phyloP scores from a whole-genome alignment of 2,329 filamentous ascomycete species.

The Neobulgaria alba region DNA sequence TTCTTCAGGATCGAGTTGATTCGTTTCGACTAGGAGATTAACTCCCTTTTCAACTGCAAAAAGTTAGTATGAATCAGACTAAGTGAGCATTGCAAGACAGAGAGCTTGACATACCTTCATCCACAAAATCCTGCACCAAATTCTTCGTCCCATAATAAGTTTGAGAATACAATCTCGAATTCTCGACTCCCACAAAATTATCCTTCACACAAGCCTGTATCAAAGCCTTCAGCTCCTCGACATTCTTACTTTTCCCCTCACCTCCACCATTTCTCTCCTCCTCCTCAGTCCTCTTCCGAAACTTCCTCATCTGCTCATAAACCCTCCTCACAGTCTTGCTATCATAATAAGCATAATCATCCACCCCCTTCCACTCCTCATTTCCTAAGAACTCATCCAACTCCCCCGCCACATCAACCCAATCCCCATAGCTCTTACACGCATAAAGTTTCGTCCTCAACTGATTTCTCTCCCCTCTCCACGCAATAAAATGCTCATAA shows the following conservation, averaged over 20 bases:
- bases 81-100: not conserved
- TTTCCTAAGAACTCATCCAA: slow-evolving; percentile 78
- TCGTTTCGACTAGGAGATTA: slow-evolving; percentile 58
- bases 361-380: slow-evolving; percentile 68
- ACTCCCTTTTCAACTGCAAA: slow-evolving; percentile 54
- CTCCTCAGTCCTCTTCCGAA: slow-evolving; percentile 43
- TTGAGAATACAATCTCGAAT: slow-evolving; percentile 88
- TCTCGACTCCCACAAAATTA: slow-evolving; percentile 94
- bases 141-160: slow-evolving; percentile 98
- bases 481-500: slow-evolving; percentile 87
- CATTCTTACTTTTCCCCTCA: slow-evolving; percentile 36
- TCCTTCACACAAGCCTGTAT: slow-evolving; percentile 92
- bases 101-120: slow-evolving; percentile 54
- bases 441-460: slow-evolving; percentile 63
- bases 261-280: slow-evolving; percentile 42
- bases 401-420: slow-evolving; percentile 70
- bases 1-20: slow-evolving; percentile 58
- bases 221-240: slow-evolving; percentile 69
- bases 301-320: slow-evolving; percentile 62
- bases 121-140: slow-evolving; percentile 79
- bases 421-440: slow-evolving; percentile 71
- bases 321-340: slow-evolving; percentile 72
- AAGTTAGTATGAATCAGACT: slow-evolving; percentile 6
- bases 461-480: slow-evolving; percentile 69
- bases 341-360: slow-evolving; percentile 81